These are phyloP conservation scores for Fomitopsis serialis DNA, from an alignment of 768 basidiomycete species.

Conservation along the genomic window DNA sequence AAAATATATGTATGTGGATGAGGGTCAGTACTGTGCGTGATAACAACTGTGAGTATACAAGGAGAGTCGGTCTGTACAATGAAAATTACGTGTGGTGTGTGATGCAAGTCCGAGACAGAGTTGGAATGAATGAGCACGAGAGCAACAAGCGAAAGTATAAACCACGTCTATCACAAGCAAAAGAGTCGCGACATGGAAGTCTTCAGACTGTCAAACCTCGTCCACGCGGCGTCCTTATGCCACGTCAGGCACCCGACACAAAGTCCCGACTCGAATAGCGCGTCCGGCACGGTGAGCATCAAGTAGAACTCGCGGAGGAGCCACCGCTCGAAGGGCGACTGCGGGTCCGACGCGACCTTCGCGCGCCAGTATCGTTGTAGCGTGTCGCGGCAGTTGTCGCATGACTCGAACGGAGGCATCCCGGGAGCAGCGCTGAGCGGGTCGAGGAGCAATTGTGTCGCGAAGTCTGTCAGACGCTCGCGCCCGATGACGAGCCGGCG, in stretches of 20 bases:
- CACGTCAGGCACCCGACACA: background rate
- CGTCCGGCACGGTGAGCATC: constrained; percentile 2
- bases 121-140: background rate
- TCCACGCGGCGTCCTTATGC: constrained; percentile 1
- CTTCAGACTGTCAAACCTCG: background rate
- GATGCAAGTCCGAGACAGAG: no score
- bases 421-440: constrained; percentile 5
- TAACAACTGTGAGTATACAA: no score
- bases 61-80: no score
- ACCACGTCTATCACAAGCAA: background rate
- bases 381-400: constrained; percentile 4
- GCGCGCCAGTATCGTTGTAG: constrained; percentile 8
- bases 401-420: background rate
- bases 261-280: background rate
- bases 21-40: no score
- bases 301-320: constrained; percentile 18
- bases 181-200: background rate
- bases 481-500: constrained; percentile 28
- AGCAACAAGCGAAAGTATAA: background rate
- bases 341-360: constrained; percentile 5
- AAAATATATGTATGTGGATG: no score
- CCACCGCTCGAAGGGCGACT: constrained; percentile 15
- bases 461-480: constrained; percentile 23
- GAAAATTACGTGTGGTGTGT: no score
- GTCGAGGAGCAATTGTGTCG: constrained; percentile 12